These are phyloP conservation scores for Paecilomyces formosus DNA, from an alignment of 2,329 filamentous ascomycete species.

Conservation along the genomic window DNA sequence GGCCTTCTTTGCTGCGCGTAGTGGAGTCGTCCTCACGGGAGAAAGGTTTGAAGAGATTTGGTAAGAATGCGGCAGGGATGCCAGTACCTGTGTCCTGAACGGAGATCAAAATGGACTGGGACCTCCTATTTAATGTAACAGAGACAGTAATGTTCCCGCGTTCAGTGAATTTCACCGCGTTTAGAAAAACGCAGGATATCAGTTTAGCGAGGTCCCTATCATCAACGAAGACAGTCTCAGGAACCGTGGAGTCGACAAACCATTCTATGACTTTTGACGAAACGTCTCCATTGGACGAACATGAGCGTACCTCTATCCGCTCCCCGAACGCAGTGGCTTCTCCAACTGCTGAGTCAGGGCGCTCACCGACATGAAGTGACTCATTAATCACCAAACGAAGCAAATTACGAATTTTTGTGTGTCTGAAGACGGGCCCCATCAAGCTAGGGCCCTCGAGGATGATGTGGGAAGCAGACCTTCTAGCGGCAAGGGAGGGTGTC, in stretches of 20 bases:
- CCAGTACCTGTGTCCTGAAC: constrained; percentile 61
- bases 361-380: constrained; percentile 40
- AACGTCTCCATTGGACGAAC: constrained; percentile 37
- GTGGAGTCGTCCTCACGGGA: constrained; percentile 62
- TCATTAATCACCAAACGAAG: constrained; percentile 41
- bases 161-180: constrained; percentile 66
- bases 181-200: constrained; percentile 57
- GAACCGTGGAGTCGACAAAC: constrained; percentile 40
- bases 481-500: constrained; percentile 26
- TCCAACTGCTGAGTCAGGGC: constrained; percentile 40
- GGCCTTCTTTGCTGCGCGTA: constrained; percentile 59
- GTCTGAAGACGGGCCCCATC: constrained; percentile 28
- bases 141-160: constrained; percentile 52
- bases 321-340: constrained; percentile 38
- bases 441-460: constrained; percentile 28
- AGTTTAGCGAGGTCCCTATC: constrained; percentile 58
- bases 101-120: constrained; percentile 52
- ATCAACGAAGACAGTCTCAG: constrained; percentile 45
- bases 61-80: constrained; percentile 59
- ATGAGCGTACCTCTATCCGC: constrained; percentile 37
- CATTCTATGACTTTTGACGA: constrained; percentile 40
- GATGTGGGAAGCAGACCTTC: constrained; percentile 27
- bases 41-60: constrained; percentile 62
- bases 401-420: constrained; percentile 39
- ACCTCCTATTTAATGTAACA: constrained; percentile 45